Percentiles rank a stretch among this genome's conserved stretches.
phyloP scores from a whole-genome alignment of 2,329 filamentous ascomycete genomes.

The Aspergillus pseudoterreus region DNA sequence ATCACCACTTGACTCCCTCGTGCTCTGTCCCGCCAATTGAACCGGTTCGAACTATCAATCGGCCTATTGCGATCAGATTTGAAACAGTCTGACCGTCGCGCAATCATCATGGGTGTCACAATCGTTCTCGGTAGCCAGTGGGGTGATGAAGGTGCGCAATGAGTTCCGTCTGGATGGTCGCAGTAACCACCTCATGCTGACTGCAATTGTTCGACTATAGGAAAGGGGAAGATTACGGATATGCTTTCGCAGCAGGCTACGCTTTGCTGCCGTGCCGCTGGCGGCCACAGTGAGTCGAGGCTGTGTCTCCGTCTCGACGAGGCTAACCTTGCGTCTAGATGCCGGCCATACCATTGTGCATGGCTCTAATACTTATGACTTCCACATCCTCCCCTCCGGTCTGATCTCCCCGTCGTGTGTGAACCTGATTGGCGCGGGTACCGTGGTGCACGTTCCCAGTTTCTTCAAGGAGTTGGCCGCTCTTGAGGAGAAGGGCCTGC shows the following conservation, averaged over 20 bases:
- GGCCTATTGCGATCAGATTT: not conserved
- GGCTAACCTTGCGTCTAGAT: conserved; percentile 20
- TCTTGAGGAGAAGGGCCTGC: conserved; percentile 42
- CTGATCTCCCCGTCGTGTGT: conserved; percentile 43
- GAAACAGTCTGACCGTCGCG: not conserved
- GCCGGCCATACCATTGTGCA: conserved; percentile 49
- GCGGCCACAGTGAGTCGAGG: conserved; percentile 42
- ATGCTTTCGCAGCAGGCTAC: conserved; percentile 43
- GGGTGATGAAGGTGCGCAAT: conserved; percentile 43
- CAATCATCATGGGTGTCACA: conserved; percentile 33
- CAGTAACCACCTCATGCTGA: conserved; percentile 4
- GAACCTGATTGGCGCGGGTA: conserved; percentile 47
- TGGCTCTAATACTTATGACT: conserved; percentile 45
- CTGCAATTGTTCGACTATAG: conserved; percentile 21
- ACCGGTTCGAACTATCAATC: not conserved
- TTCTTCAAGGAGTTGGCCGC: conserved; percentile 47
- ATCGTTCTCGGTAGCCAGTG: conserved; percentile 47
- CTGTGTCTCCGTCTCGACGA: not conserved
- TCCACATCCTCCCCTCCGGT: conserved; percentile 47
- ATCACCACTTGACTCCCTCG: no score
- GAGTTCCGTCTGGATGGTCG: not conserved
- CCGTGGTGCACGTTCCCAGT: conserved; percentile 45
- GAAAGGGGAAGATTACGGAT: conserved; percentile 48
- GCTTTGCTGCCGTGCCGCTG: conserved; percentile 44
- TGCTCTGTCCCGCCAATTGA: not conserved